A percentile compares a stretch with the other conserved stretches of the same genome.
phyloP scores from a whole-genome alignment of 495 filamentous ascomycete species.

The Xylaria curta region DNA sequence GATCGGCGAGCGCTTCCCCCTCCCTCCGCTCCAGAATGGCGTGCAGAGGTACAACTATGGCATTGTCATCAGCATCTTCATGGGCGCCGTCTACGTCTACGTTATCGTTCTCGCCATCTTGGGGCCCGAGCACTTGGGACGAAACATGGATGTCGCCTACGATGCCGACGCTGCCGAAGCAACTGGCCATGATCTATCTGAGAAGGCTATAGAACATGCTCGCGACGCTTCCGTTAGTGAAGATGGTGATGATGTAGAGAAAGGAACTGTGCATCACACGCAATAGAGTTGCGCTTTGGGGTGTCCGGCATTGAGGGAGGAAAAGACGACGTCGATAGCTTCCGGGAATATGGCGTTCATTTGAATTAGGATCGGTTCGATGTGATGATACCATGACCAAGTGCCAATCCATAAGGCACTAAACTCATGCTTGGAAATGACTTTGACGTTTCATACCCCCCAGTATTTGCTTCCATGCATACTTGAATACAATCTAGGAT shows the following conservation, averaged over 20 bases:
- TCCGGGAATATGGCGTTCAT: neutral
- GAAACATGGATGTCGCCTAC: constrained; percentile 68
- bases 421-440: neutral
- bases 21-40: constrained; percentile 59
- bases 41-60: constrained; percentile 77
- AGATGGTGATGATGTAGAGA: constrained; percentile 38
- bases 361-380: neutral
- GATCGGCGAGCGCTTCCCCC: constrained; percentile 79
- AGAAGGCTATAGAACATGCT: constrained; percentile 28
- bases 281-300: constrained; percentile 1
- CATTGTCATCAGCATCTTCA: constrained; percentile 90
- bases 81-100: constrained; percentile 90
- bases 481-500: neutral
- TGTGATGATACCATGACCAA: neutral
- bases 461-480: neutral
- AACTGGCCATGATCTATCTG: constrained; percentile 45
- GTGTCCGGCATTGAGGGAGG: neutral
- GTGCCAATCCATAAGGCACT: neutral
- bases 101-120: constrained; percentile 75
- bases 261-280: constrained; percentile 31
- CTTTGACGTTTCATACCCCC: constrained; percentile 1
- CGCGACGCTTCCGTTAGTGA: constrained; percentile 30
- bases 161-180: constrained; percentile 70
- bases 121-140: constrained; percentile 75
- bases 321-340: neutral